These are phyloP conservation scores for Nicotiana obtusifolia DNA, from an alignment of 257 asterid species.

Conservation along the genomic window DNA sequence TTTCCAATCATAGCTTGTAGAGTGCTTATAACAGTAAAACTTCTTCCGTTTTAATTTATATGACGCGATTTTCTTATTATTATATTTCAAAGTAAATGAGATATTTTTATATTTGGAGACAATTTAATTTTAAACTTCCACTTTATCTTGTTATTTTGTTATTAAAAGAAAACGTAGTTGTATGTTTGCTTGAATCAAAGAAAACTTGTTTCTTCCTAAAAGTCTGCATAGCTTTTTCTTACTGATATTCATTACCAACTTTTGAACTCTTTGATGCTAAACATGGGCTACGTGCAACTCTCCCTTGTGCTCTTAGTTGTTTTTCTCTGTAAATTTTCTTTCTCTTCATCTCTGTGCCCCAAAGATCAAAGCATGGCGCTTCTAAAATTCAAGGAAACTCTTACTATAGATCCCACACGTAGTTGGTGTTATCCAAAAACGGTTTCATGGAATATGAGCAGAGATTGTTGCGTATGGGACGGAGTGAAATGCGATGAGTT, in stretches of 20 bases:
- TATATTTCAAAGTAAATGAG: too few species aligned
- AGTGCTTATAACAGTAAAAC: too few species aligned
- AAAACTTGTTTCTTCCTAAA: neutral
- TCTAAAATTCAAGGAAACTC: constrained; percentile 7
- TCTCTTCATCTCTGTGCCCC: constrained; percentile 15
- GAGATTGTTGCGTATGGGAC: constrained; percentile 20
- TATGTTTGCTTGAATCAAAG: too few species aligned
- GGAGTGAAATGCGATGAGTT: constrained; percentile 16
- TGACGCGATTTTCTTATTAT: too few species aligned
- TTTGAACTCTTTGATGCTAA: neutral
- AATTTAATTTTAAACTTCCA: too few species aligned
- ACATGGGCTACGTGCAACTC: neutral
- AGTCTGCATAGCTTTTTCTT: neutral
- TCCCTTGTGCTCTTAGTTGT: neutral
- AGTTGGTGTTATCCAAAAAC: neutral
- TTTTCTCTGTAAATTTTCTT: neutral
- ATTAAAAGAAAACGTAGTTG: too few species aligned
- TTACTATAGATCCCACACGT: neutral
- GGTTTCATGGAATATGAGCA: constrained; percentile 14
- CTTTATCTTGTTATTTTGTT: too few species aligned
- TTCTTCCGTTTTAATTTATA: too few species aligned
- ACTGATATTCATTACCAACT: neutral
- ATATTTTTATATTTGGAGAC: too few species aligned
- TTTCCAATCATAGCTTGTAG: too few species aligned
- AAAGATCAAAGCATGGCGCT: constrained; percentile 2